These are phyloP conservation scores for Neonectria punicea DNA, from an alignment of 2,329 filamentous ascomycete species.

Conservation along the genomic window DNA sequence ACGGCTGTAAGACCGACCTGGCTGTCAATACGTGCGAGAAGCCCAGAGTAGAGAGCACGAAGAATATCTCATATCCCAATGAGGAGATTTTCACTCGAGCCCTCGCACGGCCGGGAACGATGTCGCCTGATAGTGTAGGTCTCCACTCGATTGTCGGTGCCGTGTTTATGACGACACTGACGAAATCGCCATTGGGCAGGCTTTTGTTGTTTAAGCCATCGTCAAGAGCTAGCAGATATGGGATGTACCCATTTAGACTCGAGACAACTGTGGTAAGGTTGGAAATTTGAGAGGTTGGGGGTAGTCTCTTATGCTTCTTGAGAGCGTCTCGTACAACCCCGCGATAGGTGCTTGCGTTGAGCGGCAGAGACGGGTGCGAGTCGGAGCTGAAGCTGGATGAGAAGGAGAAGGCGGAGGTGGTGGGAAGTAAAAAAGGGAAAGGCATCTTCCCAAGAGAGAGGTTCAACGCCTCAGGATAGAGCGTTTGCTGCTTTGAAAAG, in stretches of 20 bases:
- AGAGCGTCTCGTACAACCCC: slow-evolving; percentile 84
- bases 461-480: background rate
- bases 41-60: slow-evolving; percentile 80
- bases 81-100: slow-evolving; percentile 76
- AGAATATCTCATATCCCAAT: slow-evolving; percentile 85
- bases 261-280: slow-evolving; percentile 77
- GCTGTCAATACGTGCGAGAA: slow-evolving; percentile 79
- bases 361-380: slow-evolving; percentile 89
- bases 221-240: slow-evolving; percentile 83
- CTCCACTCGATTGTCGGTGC: slow-evolving; percentile 83
- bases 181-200: slow-evolving; percentile 62
- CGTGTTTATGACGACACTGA: slow-evolving; percentile 73
- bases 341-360: slow-evolving; percentile 83
- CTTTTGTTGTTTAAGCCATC: slow-evolving; percentile 69
- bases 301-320: slow-evolving; percentile 90
- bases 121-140: slow-evolving; percentile 75
- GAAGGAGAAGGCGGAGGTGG: slow-evolving; percentile 88
- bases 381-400: slow-evolving; percentile 79
- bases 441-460: slow-evolving; percentile 71
- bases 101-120: slow-evolving; percentile 71
- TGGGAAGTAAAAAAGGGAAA: slow-evolving; percentile 87
- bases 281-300: slow-evolving; percentile 73
- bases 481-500: background rate
- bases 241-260: slow-evolving; percentile 80
- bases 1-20: slow-evolving; percentile 74